Percentiles rank a stretch among this genome's conserved stretches.
Conservation (phyloP, 768 basidiomycete genomes). For the Suillus placidus region DNA sequence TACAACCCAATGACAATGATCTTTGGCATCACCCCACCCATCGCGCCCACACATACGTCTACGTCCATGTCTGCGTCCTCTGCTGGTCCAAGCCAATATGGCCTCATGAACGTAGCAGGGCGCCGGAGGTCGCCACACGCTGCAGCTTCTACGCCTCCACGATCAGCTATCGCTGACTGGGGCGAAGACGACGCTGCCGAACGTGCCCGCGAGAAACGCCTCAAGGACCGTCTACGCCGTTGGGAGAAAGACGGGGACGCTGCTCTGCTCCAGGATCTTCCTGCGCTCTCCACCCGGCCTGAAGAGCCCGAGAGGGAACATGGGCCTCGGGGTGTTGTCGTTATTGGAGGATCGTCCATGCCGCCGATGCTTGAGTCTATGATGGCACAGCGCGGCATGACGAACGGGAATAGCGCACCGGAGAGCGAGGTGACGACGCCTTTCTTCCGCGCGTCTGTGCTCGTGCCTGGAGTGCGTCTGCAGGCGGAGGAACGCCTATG, state of each 20-base stretch:
- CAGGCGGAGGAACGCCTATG: constrained; percentile 52
- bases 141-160: constrained; percentile 34
- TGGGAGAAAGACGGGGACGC: constrained; percentile 70
- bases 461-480: constrained; percentile 68
- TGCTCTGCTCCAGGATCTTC: constrained; percentile 63
- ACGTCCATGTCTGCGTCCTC: constrained; percentile 16
- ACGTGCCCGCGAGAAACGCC: constrained; percentile 69
- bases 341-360: constrained; percentile 51
- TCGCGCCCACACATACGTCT: constrained; percentile 34
- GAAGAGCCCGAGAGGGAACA: constrained; percentile 39
- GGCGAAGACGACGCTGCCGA: constrained; percentile 68
- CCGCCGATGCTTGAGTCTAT: constrained; percentile 26
- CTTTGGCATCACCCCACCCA: constrained; percentile 85
- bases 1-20: constrained; percentile 78
- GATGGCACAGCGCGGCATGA: constrained; percentile 22
- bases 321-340: constrained; percentile 44
- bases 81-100: constrained; percentile 31
- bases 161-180: constrained; percentile 53
- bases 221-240: constrained; percentile 67
- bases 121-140: constrained; percentile 42
- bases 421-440: constrained; percentile 32
- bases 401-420: constrained; percentile 17
- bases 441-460: constrained; percentile 70
- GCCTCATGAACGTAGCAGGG: constrained; percentile 49
- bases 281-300: constrained; percentile 46